These are phyloP conservation scores for Abrus precatorius DNA, from an alignment of 306 rosid species.

Conservation along the genomic window DNA sequence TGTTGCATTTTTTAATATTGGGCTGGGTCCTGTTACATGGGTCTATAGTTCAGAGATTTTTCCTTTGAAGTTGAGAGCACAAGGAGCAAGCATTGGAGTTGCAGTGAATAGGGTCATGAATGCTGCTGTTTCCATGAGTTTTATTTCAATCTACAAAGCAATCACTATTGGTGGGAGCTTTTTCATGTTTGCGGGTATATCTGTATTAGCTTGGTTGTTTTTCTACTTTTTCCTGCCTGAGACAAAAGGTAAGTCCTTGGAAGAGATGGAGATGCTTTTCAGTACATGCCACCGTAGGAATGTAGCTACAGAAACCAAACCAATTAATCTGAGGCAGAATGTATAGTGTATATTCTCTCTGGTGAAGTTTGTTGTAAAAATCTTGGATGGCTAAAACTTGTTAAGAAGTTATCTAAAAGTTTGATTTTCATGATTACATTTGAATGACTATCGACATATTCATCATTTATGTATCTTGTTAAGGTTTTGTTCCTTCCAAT, in stretches of 20 bases:
- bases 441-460: no score
- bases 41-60: slow-evolving; percentile 79
- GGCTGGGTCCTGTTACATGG: slow-evolving; percentile 80
- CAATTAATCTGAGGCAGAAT: background rate
- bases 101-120: slow-evolving; percentile 73
- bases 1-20: slow-evolving; percentile 67
- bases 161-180: slow-evolving; percentile 75
- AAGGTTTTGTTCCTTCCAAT: no score
- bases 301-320: background rate
- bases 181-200: slow-evolving; percentile 71
- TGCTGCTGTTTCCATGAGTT: slow-evolving; percentile 66
- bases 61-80: slow-evolving; percentile 74
- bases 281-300: background rate
- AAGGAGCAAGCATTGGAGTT: slow-evolving; percentile 69
- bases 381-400: background rate
- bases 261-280: slow-evolving; percentile 75
- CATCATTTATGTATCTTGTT: no score
- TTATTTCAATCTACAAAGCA: slow-evolving; percentile 66
- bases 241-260: slow-evolving; percentile 76
- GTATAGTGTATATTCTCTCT: background rate
- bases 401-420: no score
- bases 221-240: slow-evolving; percentile 73
- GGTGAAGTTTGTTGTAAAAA: background rate
- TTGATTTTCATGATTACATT: no score
- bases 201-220: slow-evolving; percentile 63